Base-by-base conservation (phyloP, 257 asterid genomes). In the Solanum clarkiae region DNA sequence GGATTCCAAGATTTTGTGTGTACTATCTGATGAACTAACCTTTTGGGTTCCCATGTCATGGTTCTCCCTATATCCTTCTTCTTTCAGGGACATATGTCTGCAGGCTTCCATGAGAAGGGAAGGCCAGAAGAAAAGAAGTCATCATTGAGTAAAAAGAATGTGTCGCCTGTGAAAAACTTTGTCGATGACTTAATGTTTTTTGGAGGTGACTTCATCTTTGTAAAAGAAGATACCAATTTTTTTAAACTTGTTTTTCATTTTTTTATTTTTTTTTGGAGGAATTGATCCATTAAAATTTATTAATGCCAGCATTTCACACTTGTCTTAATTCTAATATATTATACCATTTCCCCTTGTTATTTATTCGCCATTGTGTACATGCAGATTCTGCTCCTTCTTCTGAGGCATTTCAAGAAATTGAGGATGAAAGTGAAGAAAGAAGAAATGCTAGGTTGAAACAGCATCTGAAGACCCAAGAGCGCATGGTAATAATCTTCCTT, bases 341-440 rank as follows among this genome's bases (percentile, higher is more conserved):
- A 77, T 53, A 22, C 5, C n/a, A 77, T 77, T 70, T 77, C 63
- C 82, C 6, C 26, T 77, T 79, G 6, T 22, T 80, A 84, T 81
- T 69, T 74, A 53, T 22, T 71, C 16, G 11, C 85, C 42, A 18
- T 82, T 75, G 47, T 75, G 81, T 86, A 53, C 55, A 51, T 88
- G 91, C 94, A 95, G 98, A 94, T 84, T 83, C 89, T 88, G 84
- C 91, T 63, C 81, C 95, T 77, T 92, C 95, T 80, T 91, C 94
- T 77, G 97, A 85, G 53, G 93, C 86, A 90, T 96, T 96, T 86
- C 89, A 89, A 56, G 98, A 94, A 89, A 85, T 92, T 72, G 95
- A 92, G 74, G 98, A 92, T 74, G 98, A 96, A 88, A 92, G 94
- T 86, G 92, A 86, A 68, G 99, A 95, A 84, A 89, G 98, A 87